Base-by-base conservation (phyloP, 306 rosid species). In the Corylus americana region DNA sequence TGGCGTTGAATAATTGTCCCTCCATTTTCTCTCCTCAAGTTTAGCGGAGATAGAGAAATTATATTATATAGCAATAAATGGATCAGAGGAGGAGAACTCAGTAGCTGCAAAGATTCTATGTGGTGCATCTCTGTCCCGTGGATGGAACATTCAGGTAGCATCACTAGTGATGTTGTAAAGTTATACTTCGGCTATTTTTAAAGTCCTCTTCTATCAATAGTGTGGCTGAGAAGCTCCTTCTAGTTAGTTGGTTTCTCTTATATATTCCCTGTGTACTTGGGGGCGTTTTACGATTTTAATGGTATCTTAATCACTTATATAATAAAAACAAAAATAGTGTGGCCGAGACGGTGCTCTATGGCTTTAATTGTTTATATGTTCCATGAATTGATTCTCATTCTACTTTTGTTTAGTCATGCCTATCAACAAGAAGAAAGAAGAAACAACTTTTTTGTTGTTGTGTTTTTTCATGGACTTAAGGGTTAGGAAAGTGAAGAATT, bases 121-220 rank as follows among this genome's bases (percentile, higher is more conserved):
- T 50, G 90, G 97, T 87, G 95, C 95, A 64, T 90, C 97, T 82
- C 86, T 92, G 51, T 83, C 84, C 75, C 84, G 83, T 68, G 97
- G 95, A 70, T 92, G 97, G 97, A 90, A 90, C 86, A 87, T 90
- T 85, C 95, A 92, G 97, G 97, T 92, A 83, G 78, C 62, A 75
- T 54, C 66, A 74, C 70, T 64, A 69, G 72, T 79, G 51, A 72
- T 82, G 72, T 78, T 62, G 45, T 62, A 71, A 57, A 55, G 14
- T 42, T 39, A 11, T 59, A 59, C 13, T 9, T 27, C 9, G 45
- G 70, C 42, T 27, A 63, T 31, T 63, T 75, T 44, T 39, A 71
- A 78, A 76, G 61, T 72, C 73, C 48, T 78, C 59, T 13, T 45
- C 44, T 63, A 31, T 39, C 47, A n/a, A 70, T 68, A 47, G n/a